phyloP scores from a whole-genome alignment of 1,284 basidiomycete genomes.

The Boletus semigastroideus region DNA sequence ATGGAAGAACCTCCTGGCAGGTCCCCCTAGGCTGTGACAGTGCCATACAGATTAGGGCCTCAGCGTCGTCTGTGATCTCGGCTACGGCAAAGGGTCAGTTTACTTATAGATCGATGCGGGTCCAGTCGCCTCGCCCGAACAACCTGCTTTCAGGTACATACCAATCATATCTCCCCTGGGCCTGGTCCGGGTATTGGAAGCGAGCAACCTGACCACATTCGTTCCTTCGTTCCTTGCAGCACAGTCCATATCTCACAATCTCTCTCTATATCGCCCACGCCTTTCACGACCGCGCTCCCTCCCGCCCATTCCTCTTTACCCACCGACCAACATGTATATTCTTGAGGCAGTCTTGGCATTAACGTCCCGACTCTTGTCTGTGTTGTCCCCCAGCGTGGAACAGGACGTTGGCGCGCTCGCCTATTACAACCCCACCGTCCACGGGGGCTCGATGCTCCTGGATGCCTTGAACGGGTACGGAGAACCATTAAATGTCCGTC shows the following conservation, averaged over 20 bases:
- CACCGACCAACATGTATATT: slow-evolving; percentile 8
- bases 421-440: slow-evolving; percentile 44
- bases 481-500: slow-evolving; percentile 59
- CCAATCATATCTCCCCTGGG: neutral
- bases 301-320: neutral
- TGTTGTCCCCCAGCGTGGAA: slow-evolving; percentile 1
- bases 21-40: too few relatives aligned
- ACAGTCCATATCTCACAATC: neutral
- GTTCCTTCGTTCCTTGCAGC: neutral
- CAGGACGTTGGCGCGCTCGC: slow-evolving; percentile 19
- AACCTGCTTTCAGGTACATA: neutral
- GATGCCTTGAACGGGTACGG: slow-evolving; percentile 48
- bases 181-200: neutral
- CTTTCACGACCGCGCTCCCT: neutral
- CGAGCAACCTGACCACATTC: slow-evolving; percentile 1
- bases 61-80: too few relatives aligned
- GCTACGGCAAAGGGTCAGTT: too few relatives aligned
- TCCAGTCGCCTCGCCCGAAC: neutral
- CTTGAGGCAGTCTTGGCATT: slow-evolving; percentile 8
- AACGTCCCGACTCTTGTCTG: slow-evolving; percentile 2
- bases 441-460: slow-evolving; percentile 56
- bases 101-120: too few relatives aligned
- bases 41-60: too few relatives aligned
- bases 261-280: neutral
- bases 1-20: too few relatives aligned